Percentiles rank a stretch among this genome's conserved stretches.
Conservation (phyloP, 2,329 filamentous ascomycete genomes). For the Fusarium zealandicum region DNA sequence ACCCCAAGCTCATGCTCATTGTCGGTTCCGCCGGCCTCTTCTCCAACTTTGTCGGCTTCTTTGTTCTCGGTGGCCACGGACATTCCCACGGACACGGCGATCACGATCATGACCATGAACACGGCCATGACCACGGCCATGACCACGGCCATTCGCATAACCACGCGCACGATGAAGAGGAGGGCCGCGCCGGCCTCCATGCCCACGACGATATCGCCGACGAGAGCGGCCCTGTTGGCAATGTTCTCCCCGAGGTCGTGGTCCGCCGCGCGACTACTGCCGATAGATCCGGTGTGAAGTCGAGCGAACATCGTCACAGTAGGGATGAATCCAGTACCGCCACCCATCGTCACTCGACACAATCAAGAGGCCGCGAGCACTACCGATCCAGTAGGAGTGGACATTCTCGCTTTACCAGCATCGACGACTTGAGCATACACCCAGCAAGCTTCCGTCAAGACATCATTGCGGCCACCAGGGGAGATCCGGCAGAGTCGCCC, state of each 20-base stretch:
- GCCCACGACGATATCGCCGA: conserved; percentile 57
- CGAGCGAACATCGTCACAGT: conserved; percentile 43
- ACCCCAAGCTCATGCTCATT: conserved; percentile 86
- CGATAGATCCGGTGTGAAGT: conserved; percentile 45
- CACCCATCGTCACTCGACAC: conserved; percentile 42
- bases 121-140: conserved; percentile 47
- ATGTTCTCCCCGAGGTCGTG: conserved; percentile 69
- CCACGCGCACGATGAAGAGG: conserved; percentile 55
- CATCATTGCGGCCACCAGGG: conserved; percentile 83
- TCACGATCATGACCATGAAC: conserved; percentile 54
- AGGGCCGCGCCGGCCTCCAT: conserved; percentile 56
- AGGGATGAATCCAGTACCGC: conserved; percentile 41
- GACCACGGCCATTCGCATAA: conserved; percentile 46
- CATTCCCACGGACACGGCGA: conserved; percentile 75
- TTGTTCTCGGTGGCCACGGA: conserved; percentile 92
- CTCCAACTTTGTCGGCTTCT: conserved; percentile 88
- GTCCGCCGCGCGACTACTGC: conserved; percentile 56
- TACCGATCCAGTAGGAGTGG: conserved; percentile 58
- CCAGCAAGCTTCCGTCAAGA: conserved; percentile 90
- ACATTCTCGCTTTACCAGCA: conserved; percentile 66
- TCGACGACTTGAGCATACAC: conserved; percentile 82
- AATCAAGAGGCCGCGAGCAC: conserved; percentile 52
- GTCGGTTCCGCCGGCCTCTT: conserved; percentile 86
- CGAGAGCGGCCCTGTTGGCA: conserved; percentile 64
- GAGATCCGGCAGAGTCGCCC: conserved; percentile 57